Percentiles rank a stretch among this genome's conserved stretches.
These are phyloP conservation scores for Rhizopogon rudus DNA, from an alignment of 768 basidiomycete species.

Conservation along the genomic window DNA sequence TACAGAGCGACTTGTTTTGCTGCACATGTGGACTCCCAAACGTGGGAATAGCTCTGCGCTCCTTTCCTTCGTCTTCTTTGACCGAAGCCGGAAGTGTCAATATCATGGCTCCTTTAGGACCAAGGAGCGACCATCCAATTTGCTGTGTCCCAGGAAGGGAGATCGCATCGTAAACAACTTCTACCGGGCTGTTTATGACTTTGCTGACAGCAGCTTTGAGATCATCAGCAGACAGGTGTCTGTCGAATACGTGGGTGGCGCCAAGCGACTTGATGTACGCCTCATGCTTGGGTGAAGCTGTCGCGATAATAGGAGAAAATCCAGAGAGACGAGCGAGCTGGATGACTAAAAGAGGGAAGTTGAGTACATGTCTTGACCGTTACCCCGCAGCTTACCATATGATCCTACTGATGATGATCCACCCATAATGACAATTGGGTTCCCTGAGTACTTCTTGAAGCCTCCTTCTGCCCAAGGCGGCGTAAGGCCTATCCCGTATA, in stretches of 20 bases:
- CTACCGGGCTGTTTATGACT: conserved; percentile 17
- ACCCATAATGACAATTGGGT: conserved; percentile 44
- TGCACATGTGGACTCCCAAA: conserved; percentile 19
- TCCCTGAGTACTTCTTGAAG: conserved; percentile 32
- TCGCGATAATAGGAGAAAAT: conserved; percentile 38
- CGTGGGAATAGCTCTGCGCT: conserved; percentile 16
- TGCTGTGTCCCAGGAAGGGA: conserved; percentile 30
- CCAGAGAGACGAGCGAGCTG: conserved; percentile 37
- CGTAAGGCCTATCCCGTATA: conserved; percentile 34
- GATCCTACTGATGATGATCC: conserved; percentile 46
- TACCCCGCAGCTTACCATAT: conserved; percentile 28
- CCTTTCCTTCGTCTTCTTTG: conserved; percentile 16
- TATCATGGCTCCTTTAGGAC: conserved; percentile 28
- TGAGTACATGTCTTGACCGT: conserved; percentile 1
- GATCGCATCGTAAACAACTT: conserved; percentile 27
- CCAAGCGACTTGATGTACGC: conserved; percentile 30
- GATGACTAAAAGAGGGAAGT: conserved; percentile 18
- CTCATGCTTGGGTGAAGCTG: conserved; percentile 27
- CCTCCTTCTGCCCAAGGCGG: conserved; percentile 30
- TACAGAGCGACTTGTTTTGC: conserved; percentile 13
- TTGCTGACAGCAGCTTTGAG: conserved; percentile 17
- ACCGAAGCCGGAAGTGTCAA: conserved; percentile 19
- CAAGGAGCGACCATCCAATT: conserved; percentile 27
- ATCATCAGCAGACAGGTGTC: conserved; percentile 12
- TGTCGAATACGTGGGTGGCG: conserved; percentile 36